Evolutionary conservation across 2,329 filamentous ascomycete genomes (phyloP).

Genomic region (Sarocladium brachiariae): DNA sequence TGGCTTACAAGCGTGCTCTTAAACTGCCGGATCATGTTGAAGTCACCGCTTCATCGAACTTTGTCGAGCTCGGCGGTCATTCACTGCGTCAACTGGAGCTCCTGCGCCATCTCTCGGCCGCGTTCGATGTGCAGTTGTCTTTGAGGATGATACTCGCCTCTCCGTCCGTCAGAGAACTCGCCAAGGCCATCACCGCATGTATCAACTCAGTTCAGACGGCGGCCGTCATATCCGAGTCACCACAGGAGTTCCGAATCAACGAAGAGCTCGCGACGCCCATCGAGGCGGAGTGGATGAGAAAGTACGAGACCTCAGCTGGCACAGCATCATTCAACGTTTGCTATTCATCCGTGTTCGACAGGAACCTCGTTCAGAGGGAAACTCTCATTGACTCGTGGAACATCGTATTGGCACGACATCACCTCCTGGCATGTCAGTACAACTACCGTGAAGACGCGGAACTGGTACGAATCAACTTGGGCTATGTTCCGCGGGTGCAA

Average conservation of each 20-base stretch:
- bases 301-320: not conserved
- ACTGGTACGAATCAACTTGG: not conserved
- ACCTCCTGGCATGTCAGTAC: conserved; percentile 12
- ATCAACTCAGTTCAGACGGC: no score
- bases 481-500: conserved; percentile 8
- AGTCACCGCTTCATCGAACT: conserved; percentile 16
- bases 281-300: not conserved
- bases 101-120: not conserved
- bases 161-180: not conserved
- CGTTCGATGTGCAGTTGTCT: conserved; percentile 10
- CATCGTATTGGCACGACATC: conserved; percentile 12
- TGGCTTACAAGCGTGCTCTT: conserved; percentile 14
- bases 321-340: conserved; percentile 20
- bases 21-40: conserved; percentile 4
- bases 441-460: not conserved
- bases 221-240: no score
- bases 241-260: no score
- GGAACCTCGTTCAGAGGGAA: conserved; percentile 11
- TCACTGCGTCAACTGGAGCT: conserved; percentile 21
- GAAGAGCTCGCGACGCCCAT: not conserved
- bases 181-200: not conserved
- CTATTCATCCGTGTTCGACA: conserved; percentile 17
- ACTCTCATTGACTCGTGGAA: conserved; percentile 18
- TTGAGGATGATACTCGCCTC: conserved; percentile 15
- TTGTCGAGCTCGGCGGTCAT: conserved; percentile 21